Base-by-base conservation (phyloP, 176 grass and related monocot genomes). In the Aechmea fasciata region DNA sequence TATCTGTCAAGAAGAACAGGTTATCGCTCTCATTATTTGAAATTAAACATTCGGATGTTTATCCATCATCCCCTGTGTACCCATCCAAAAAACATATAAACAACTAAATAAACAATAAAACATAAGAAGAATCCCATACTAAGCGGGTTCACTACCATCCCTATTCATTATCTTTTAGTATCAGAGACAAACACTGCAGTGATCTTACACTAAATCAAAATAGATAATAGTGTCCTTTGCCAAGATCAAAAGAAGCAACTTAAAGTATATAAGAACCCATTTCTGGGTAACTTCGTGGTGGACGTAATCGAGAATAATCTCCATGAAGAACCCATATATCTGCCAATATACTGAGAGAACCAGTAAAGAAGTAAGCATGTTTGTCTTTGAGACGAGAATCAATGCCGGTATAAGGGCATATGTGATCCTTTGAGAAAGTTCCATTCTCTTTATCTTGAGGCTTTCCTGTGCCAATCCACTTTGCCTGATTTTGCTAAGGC, bases 221-320 rank as follows among this genome's bases (percentile, higher is more conserved):
- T 73, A 74, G 25, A 92, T 72, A 13, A 87, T 70, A 11, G 88
- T 89, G 65, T 96, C 88, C 83, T 91, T 91, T 11, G 88, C 88
- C 73, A 91, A 82, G 78, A 91, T 77, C 20, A 91, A 49, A 47
- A 96, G 76, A 33, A 89, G 78, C 47, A 96, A 54, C 81, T 88
- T 88, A 55, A 89, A 87, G 81, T 96, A 96, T 17, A 96, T 85
- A 51, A 96, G 77, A 25, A 78, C 81, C 88, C 92, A 96, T 85
- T 74, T 86, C 79, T 77, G 83, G 57, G 92, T 91, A 15, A 96
- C 80, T 11, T 91, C 85, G 20, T 91, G 85, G 57, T 91, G 88
- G 73, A 89, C 78, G 28, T 99, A 96, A 54, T 96, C 92, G 33
- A 96, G 81, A 50, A 96, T 52, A 23, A 96, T 96, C 83, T 96